Conservation (phyloP, 768 basidiomycete species). For the Lactarius trivialis region DNA sequence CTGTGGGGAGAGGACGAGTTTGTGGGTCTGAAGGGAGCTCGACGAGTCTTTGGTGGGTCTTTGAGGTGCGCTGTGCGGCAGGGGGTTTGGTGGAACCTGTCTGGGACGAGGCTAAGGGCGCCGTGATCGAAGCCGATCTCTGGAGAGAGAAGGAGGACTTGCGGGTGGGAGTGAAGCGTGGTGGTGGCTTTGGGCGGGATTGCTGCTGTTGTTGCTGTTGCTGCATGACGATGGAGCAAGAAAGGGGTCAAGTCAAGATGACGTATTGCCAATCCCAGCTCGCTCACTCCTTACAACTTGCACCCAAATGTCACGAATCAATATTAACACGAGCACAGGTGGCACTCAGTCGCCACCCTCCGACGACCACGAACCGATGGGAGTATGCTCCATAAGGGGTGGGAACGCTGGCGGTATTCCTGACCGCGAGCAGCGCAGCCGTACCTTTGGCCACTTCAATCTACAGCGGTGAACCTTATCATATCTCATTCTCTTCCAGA, state of each 20-base stretch:
- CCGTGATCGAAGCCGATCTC: background rate
- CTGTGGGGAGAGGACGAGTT: slow-evolving; percentile 52
- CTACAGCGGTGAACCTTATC: background rate
- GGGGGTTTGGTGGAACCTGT: slow-evolving; percentile 5
- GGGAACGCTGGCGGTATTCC: slow-evolving; percentile 19
- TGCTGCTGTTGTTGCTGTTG: slow-evolving; percentile 8
- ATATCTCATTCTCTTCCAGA: background rate
- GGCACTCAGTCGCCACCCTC: slow-evolving; percentile 22
- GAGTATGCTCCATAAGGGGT: slow-evolving; percentile 19
- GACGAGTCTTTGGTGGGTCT: slow-evolving; percentile 88
- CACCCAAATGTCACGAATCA: slow-evolving; percentile 2
- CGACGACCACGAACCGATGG: slow-evolving; percentile 20
- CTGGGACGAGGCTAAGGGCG: background rate
- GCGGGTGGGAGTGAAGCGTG: slow-evolving; percentile 1
- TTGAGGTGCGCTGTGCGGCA: slow-evolving; percentile 67
- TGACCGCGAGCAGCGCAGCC: slow-evolving; percentile 21
- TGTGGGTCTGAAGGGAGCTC: slow-evolving; percentile 87
- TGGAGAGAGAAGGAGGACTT: background rate
- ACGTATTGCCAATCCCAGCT: slow-evolving; percentile 1
- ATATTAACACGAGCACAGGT: background rate
- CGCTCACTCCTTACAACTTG: background rate
- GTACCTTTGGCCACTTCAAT: slow-evolving; percentile 3
- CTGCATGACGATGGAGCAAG: background rate
- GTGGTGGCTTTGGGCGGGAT: background rate
- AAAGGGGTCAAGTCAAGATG: slow-evolving; percentile 5